A percentile compares a stretch with the other conserved stretches of the same genome.
phyloP scores from a whole-genome alignment of 768 basidiomycete genomes.

The Rubroboletus satanas region DNA sequence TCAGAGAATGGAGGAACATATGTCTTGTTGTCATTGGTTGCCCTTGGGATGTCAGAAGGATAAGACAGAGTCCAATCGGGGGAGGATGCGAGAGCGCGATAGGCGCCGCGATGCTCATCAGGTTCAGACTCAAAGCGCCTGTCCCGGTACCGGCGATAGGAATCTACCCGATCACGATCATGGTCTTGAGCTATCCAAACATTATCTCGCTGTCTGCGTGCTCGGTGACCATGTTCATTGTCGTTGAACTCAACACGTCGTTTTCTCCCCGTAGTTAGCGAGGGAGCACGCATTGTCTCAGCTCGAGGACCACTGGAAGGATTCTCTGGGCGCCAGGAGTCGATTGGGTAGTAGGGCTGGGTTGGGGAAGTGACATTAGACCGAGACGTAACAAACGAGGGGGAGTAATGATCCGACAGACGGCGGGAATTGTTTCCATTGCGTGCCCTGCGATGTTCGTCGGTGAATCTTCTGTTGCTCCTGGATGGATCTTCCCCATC shows the following conservation, averaged over 20 bases:
- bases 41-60: conserved; percentile 6
- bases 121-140: conserved; percentile 10
- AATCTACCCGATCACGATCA: conserved; percentile 3
- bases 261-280: conserved; percentile 19
- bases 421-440: conserved; percentile 1
- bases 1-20: neutral
- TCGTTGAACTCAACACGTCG: conserved; percentile 20
- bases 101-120: conserved; percentile 10
- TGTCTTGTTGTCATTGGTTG: conserved; percentile 6
- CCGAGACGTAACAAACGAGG: conserved; percentile 3
- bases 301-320: conserved; percentile 10
- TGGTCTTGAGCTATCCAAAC: conserved; percentile 14
- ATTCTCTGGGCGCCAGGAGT: conserved; percentile 7
- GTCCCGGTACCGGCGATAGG: conserved; percentile 9
- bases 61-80: conserved; percentile 6
- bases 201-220: conserved; percentile 24
- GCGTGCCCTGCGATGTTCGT: conserved; percentile 9
- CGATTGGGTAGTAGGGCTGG: neutral
- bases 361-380: conserved; percentile 2
- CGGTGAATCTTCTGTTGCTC: conserved; percentile 4
- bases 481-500: conserved; percentile 10
- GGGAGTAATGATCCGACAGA: conserved; percentile 9
- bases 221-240: conserved; percentile 18
- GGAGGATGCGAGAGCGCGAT: conserved; percentile 5
- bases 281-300: conserved; percentile 15